These are phyloP conservation scores for Solanum appendiculatum DNA, from an alignment of 257 asterid genomes.

Conservation along the genomic window DNA sequence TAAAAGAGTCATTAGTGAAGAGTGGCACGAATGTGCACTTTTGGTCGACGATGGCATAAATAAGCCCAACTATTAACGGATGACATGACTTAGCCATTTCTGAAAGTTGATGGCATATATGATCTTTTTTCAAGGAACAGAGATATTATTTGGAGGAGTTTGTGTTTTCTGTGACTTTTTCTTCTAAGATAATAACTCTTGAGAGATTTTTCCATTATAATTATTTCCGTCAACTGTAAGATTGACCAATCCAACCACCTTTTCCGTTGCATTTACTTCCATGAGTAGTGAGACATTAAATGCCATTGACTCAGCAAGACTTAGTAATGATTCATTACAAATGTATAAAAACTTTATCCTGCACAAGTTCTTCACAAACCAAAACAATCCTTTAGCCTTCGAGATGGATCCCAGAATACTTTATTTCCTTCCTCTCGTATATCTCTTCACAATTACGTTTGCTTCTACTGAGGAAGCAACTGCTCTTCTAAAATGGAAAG, in stretches of 20 bases:
- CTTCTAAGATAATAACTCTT: background rate
- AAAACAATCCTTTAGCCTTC: background rate
- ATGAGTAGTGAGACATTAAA: background rate
- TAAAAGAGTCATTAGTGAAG: too few relatives aligned
- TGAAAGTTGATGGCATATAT: too few relatives aligned
- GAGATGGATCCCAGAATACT: background rate
- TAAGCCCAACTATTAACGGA: too few relatives aligned
- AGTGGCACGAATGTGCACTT: too few relatives aligned
- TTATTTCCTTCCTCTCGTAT: background rate
- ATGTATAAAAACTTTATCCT: background rate
- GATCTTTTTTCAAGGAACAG: background rate
- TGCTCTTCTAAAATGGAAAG: slow-evolving; percentile 9
- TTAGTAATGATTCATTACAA: background rate
- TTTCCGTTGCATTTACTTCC: background rate
- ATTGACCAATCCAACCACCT: background rate
- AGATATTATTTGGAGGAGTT: background rate
- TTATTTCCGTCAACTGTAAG: background rate
- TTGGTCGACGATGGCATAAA: too few relatives aligned
- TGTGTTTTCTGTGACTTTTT: background rate
- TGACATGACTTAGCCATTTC: too few relatives aligned
- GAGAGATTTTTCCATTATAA: background rate
- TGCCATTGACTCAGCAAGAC: background rate
- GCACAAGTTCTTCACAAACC: background rate
- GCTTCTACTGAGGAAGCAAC: slow-evolving; percentile 1
- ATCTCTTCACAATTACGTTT: background rate